Conservation (phyloP, 352 stramenopile species). For the Ochromonadaceae sp. region DNA sequence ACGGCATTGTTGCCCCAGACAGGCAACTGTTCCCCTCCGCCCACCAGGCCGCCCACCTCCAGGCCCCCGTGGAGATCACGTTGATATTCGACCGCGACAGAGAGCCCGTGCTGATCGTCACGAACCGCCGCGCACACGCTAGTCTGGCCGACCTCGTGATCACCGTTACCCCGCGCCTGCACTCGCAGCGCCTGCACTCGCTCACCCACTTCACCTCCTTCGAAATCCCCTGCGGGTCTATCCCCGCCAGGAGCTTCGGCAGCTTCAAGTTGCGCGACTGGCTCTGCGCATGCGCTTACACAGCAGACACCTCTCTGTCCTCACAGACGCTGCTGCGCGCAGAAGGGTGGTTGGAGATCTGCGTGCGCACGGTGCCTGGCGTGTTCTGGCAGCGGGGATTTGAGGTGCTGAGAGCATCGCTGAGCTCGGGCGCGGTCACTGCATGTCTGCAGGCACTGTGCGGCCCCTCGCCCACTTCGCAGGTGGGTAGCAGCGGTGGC, state of each 20-base stretch:
- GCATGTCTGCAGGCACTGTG: no score
- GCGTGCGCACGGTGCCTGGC: no score
- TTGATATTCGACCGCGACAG: not conserved
- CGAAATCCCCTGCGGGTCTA: not conserved
- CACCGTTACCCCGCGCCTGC: not conserved
- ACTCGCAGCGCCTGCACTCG: not conserved
- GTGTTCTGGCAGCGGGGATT: no score
- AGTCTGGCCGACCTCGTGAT: not conserved
- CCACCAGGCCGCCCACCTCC: conserved; percentile 42
- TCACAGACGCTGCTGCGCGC: no score
- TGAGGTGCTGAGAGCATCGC: no score
- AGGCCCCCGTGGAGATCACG: conserved; percentile 31
- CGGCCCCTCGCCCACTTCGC: no score
- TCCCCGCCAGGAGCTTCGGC: not conserved
- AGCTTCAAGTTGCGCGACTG: not conserved
- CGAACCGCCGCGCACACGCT: not conserved
- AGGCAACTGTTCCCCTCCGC: conserved; percentile 43
- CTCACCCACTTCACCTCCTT: not conserved
- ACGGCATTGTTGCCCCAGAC: conserved; percentile 37
- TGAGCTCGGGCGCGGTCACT: no score
- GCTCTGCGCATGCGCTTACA: no score
- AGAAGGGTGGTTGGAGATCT: not conserved
- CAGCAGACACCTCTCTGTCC: no score
- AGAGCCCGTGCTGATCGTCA: not conserved
- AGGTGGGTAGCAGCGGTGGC: no score